These are phyloP conservation scores for Colletotrichum agaves DNA, from an alignment of 2,329 filamentous ascomycete genomes.

Conservation along the genomic window DNA sequence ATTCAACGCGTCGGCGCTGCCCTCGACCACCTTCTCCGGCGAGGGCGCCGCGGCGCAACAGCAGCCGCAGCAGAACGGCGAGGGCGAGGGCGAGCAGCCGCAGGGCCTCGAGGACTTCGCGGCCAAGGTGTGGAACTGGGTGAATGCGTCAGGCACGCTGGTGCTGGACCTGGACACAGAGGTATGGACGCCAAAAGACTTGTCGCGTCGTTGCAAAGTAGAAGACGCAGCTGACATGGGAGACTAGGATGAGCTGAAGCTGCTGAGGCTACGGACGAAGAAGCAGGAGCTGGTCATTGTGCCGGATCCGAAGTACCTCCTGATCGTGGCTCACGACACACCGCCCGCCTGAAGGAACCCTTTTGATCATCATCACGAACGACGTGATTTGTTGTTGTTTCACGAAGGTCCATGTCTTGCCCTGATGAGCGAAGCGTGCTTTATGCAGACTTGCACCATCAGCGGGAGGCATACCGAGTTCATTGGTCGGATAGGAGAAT, in stretches of 20 bases:
- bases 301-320: slow-evolving; percentile 80
- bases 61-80: slow-evolving; percentile 47
- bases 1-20: slow-evolving; percentile 47
- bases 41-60: slow-evolving; percentile 49
- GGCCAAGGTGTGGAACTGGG: slow-evolving; percentile 79
- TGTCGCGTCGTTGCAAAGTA: background rate
- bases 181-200: slow-evolving; percentile 52
- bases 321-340: slow-evolving; percentile 86
- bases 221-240: background rate
- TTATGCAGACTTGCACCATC: background rate
- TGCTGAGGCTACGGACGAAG: slow-evolving; percentile 82
- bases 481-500: background rate
- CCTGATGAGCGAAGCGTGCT: background rate
- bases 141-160: slow-evolving; percentile 74
- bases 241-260: slow-evolving; percentile 76
- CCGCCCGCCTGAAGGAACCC: slow-evolving; percentile 65
- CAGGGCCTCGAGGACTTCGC: slow-evolving; percentile 78
- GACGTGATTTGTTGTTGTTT: background rate
- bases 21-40: slow-evolving; percentile 53
- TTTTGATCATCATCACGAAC: background rate
- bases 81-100: slow-evolving; percentile 48
- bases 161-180: slow-evolving; percentile 80
- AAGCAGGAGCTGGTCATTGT: slow-evolving; percentile 88
- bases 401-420: background rate
- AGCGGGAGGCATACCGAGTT: background rate